These are phyloP conservation scores for Globisporangium ultimum DNA, from an alignment of 352 stramenopile genomes.

Conservation along the genomic window DNA sequence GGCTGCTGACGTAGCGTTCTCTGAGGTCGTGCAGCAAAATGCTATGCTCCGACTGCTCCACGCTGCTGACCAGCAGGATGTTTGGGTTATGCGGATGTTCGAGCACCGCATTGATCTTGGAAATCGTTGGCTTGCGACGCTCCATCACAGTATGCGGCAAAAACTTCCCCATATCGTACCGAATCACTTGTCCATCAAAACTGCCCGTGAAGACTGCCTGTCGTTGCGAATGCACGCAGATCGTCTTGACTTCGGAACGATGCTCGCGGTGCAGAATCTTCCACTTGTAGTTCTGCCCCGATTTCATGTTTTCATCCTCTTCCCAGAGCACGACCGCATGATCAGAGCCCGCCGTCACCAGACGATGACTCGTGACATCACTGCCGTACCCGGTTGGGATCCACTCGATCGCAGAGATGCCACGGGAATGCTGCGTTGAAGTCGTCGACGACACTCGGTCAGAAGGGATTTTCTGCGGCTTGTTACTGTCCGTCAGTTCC, in stretches of 20 bases:
- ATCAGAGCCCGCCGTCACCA: constrained; percentile 72
- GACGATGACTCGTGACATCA: constrained; percentile 33
- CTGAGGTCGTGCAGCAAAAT: constrained; percentile 75
- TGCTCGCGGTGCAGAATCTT: constrained; percentile 70
- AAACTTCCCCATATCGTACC: constrained; percentile 63
- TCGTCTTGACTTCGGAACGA: constrained; percentile 64
- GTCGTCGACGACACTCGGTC: constrained; percentile 56
- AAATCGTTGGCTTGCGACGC: constrained; percentile 70
- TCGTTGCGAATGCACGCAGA: constrained; percentile 78
- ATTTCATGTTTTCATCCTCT: constrained; percentile 36
- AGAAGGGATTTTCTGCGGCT: constrained; percentile 39
- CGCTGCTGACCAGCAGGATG: constrained; percentile 68
- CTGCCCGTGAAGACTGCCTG: constrained; percentile 65
- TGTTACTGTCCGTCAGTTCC: constrained; percentile 39
- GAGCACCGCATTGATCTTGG: constrained; percentile 81
- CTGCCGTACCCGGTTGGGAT: constrained; percentile 48
- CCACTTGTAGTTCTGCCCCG: constrained; percentile 55
- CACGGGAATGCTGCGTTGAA: constrained; percentile 57
- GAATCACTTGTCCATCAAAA: constrained; percentile 65
- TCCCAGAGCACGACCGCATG: constrained; percentile 78
- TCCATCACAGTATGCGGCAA: constrained; percentile 48
- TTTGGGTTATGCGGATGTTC: constrained; percentile 84
- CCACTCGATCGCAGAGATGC: constrained; percentile 72
- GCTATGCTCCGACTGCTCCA: constrained; percentile 64
- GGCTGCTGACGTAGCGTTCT: constrained; percentile 32